Evolutionary conservation across 2,329 filamentous ascomycete species (phyloP).

Genomic region (Arthrobotrys sinensis): DNA sequence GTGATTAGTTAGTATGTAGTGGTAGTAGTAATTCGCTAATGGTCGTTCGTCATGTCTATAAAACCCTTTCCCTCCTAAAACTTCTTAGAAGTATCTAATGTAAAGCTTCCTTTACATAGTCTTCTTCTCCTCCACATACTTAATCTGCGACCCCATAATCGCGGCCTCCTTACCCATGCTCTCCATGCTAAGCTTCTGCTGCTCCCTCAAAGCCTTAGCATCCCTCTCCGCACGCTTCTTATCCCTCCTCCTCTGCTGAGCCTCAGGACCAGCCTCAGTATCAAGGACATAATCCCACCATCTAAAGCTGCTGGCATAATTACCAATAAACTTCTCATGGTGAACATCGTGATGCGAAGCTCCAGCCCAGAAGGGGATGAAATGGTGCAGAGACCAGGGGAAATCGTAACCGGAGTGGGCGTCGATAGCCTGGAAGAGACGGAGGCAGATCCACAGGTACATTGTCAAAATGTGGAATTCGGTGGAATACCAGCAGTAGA

Average conservation of each 20-base stretch:
- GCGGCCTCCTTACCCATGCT: slow-evolving; percentile 33
- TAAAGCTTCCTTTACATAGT: slow-evolving; percentile 6
- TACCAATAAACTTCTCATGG: slow-evolving; percentile 98
- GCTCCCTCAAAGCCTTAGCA: slow-evolving; percentile 75
- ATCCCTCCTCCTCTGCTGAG: slow-evolving; percentile 85
- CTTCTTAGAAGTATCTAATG: not conserved
- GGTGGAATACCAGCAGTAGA: slow-evolving; percentile 85
- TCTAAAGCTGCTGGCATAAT: slow-evolving; percentile 97
- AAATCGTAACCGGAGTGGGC: slow-evolving; percentile 98
- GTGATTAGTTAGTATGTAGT: not conserved
- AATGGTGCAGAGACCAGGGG: slow-evolving; percentile 94
- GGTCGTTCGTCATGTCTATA: slow-evolving; percentile 2
- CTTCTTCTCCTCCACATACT: slow-evolving; percentile 24
- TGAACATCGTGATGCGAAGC: slow-evolving; percentile 97
- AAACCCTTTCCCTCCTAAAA: not conserved
- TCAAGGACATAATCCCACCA: slow-evolving; percentile 98
- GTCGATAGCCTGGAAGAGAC: slow-evolving; percentile 97
- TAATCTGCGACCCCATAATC: slow-evolving; percentile 51
- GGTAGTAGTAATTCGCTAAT: not conserved
- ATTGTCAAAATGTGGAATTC: slow-evolving; percentile 96
- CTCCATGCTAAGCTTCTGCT: slow-evolving; percentile 69
- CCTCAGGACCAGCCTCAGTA: slow-evolving; percentile 92
- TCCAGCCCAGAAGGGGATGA: slow-evolving; percentile 97
- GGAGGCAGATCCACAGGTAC: slow-evolving; percentile 95
- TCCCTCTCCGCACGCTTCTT: slow-evolving; percentile 78